phyloP scores from a whole-genome alignment of 2,329 filamentous ascomycete genomes.

The Orbilia blumenaviensis region DNA sequence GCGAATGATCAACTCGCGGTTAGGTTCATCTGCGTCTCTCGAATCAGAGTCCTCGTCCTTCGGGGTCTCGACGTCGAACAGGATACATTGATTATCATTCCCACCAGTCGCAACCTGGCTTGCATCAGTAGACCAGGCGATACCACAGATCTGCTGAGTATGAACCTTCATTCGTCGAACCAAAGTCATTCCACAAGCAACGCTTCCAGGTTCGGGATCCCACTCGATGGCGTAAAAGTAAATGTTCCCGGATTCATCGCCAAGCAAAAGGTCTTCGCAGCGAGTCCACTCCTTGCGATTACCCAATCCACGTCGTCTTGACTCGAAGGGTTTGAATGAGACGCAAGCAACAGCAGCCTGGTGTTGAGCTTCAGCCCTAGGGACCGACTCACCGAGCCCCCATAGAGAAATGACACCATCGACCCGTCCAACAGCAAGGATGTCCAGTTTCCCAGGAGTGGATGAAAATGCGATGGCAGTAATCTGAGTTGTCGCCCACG shows the following conservation, averaged over 20 bases:
- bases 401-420: slow-evolving; percentile 79
- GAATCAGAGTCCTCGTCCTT: slow-evolving; percentile 54
- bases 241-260: slow-evolving; percentile 81
- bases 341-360: slow-evolving; percentile 79
- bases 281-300: slow-evolving; percentile 65
- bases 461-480: slow-evolving; percentile 94
- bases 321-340: slow-evolving; percentile 76
- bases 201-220: slow-evolving; percentile 61
- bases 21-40: slow-evolving; percentile 58
- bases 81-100: slow-evolving; percentile 88
- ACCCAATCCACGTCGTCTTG: slow-evolving; percentile 60
- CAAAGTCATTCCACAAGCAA: slow-evolving; percentile 64
- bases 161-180: slow-evolving; percentile 81
- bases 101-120: slow-evolving; percentile 83
- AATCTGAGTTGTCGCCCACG: slow-evolving; percentile 69
- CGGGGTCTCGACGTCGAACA: slow-evolving; percentile 72
- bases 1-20: slow-evolving; percentile 67
- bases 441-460: slow-evolving; percentile 74
- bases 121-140: slow-evolving; percentile 85
- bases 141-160: slow-evolving; percentile 87
- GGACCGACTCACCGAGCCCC: slow-evolving; percentile 74
- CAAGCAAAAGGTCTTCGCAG: slow-evolving; percentile 81
- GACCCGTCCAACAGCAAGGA: slow-evolving; percentile 84
- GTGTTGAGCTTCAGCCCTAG: slow-evolving; percentile 79
- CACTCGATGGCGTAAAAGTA: slow-evolving; percentile 93